Conservation (phyloP, 129 eudicot species). For the Escallonia herrerae region DNA sequence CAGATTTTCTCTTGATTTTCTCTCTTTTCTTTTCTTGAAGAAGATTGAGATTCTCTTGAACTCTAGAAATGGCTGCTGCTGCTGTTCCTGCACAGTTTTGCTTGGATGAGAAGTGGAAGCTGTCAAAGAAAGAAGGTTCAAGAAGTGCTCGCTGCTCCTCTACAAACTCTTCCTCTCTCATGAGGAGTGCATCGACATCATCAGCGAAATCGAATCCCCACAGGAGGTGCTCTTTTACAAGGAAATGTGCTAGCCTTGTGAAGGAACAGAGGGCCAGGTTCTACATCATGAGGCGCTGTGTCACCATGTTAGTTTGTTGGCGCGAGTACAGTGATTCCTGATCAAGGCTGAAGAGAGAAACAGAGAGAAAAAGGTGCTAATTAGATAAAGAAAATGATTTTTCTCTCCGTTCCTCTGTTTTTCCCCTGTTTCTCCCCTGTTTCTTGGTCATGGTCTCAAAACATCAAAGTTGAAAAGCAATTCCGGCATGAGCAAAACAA, state of each 20-base stretch:
- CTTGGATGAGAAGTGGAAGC: constrained; percentile 55
- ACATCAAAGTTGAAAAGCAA: neutral
- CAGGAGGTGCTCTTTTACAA: constrained; percentile 56
- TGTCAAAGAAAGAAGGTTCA: constrained; percentile 47
- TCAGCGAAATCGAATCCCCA: constrained; percentile 8
- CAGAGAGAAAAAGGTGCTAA: too few relatives aligned
- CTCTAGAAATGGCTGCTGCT: constrained; percentile 4
- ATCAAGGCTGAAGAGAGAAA: neutral
- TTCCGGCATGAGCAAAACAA: constrained; percentile 12
- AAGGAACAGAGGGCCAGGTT: constrained; percentile 82
- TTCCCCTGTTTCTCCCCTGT: too few relatives aligned
- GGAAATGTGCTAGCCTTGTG: constrained; percentile 61
- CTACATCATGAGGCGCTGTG: constrained; percentile 75
- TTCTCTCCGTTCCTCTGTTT: constrained; percentile 11
- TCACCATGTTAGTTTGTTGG: constrained; percentile 78
- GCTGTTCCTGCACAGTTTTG: constrained; percentile 22
- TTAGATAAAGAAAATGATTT: neutral
- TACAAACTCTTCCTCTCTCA: constrained; percentile 8
- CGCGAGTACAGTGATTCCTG: constrained; percentile 64
- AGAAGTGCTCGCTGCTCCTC: constrained; percentile 35
- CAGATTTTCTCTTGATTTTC: too few relatives aligned
- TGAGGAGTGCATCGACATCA: constrained; percentile 16
- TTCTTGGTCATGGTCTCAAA: too few relatives aligned
- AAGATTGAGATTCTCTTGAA: neutral
- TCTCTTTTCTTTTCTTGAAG: neutral